A percentile compares a stretch with the other conserved stretches of the same genome.
Conservation (phyloP, 768 basidiomycete species). For the Psilocybe azurescens region DNA sequence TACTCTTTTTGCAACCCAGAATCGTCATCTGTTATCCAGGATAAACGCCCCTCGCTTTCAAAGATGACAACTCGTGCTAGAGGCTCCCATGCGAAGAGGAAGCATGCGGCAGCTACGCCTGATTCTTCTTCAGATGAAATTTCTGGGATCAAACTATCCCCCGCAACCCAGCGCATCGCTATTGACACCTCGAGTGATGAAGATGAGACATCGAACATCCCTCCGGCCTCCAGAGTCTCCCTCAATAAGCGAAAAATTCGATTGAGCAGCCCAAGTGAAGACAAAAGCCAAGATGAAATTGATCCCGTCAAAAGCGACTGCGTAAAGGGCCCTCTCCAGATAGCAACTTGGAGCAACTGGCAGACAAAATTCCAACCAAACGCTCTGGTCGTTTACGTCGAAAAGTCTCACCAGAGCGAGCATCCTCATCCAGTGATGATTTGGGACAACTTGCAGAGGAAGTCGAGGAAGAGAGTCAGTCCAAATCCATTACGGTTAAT, state of each 20-base stretch:
- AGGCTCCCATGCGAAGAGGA: not conserved
- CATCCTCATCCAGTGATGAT: constrained; percentile 18
- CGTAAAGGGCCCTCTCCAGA: not conserved
- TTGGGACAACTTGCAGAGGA: constrained; percentile 39
- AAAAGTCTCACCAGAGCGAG: constrained; percentile 6
- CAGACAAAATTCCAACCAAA: constrained; percentile 5
- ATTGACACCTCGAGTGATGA: constrained; percentile 20
- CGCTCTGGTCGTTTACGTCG: constrained; percentile 20
- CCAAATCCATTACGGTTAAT: not conserved
- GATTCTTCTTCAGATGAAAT: constrained; percentile 48
- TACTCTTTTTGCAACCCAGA: constrained; percentile 37
- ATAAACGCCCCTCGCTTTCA: not conserved
- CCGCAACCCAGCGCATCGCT: constrained; percentile 23
- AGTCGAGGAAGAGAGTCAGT: constrained; percentile 63
- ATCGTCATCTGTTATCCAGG: not conserved
- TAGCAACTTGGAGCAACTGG: not conserved
- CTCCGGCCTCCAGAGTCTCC: not conserved
- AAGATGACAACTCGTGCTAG: not conserved
- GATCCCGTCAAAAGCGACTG: constrained; percentile 8
- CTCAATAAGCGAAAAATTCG: constrained; percentile 5
- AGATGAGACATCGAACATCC: constrained; percentile 9
- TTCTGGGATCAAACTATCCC: constrained; percentile 56
- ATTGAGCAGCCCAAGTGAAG: constrained; percentile 8
- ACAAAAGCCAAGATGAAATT: constrained; percentile 12
- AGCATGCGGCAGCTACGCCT: constrained; percentile 4